Evolutionary conservation across 2,329 filamentous ascomycete genomes (phyloP), one percentile per base, ranked within the genome.

Genomic region (Alternaria consortialis): DNA sequence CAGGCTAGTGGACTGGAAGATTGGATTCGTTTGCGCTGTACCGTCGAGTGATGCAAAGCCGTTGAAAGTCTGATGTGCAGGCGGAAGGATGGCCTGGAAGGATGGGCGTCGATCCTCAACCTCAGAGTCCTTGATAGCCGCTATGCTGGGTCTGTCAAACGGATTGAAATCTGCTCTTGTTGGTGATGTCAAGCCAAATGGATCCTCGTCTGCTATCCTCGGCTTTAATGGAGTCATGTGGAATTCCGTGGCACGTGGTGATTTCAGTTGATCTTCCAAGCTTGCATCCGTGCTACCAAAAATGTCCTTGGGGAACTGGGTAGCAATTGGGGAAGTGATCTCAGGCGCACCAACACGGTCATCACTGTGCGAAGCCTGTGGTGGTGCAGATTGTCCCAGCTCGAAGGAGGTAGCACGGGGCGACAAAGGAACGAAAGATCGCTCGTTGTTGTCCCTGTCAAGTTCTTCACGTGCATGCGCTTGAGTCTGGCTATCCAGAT

Each of bases 151-250:
- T 13, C 60, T 55, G 11, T 71, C 73, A 44, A 78, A 77, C 15
- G 69, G 64, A 56, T 70, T 72, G 59, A 81, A 83, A 17, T 82
- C 81, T 27, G 79, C 80, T 39, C 77, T 73, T 9, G 77, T 81
- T 15, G 79, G 79, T 40, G 78, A 80, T 29, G 78, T 74, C 13
- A 80, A 36, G 5, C 77, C 77, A 44, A 76, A 80, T 2, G 76
- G 73, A 68, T 78, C 77, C 12, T 75, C 75, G 39, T 77, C 75
- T 42, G 65, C 69, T n/a, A 66, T 47, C 36, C 64, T 70, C 11
- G 74, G 75, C 48, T 73, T 75, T 37, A 79, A 58, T 6, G 76
- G 75, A 31, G 75, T 75, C 76, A 79, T 79, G 59, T 79, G 75
- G 44, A 79, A 79, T 56, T 79, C 76, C 20, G 68, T 63, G 25